phyloP scores from a whole-genome alignment of 2,329 filamentous ascomycete genomes.

The Aureobasidium pullulans region DNA sequence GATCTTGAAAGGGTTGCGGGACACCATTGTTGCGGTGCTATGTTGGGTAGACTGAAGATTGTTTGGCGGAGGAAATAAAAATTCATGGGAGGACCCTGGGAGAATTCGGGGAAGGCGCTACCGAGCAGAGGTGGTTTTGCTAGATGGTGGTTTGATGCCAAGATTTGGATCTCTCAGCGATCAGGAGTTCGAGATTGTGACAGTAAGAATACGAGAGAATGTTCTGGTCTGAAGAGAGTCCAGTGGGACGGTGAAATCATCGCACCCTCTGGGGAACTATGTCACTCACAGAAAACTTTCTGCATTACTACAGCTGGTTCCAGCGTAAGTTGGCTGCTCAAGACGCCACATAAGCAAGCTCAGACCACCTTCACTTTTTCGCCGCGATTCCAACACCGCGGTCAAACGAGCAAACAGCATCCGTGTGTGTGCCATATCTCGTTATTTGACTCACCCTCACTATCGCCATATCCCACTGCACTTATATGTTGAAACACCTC shows the following conservation, averaged over 20 bases:
- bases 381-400: neutral
- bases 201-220: too few species aligned
- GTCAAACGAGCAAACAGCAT: neutral
- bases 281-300: too few species aligned
- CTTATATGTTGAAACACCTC: conserved; percentile 8
- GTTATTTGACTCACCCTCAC: neutral
- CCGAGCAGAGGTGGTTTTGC: neutral
- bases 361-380: neutral
- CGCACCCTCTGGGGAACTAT: too few species aligned
- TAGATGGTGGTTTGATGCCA: too few species aligned
- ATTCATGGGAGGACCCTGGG: neutral
- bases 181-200: too few species aligned
- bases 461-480: neutral
- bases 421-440: neutral
- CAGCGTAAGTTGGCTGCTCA: too few species aligned
- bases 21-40: conserved; percentile 8
- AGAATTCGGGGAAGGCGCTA: neutral
- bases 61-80: neutral
- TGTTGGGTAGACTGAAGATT: neutral
- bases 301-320: too few species aligned
- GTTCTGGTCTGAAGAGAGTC: too few species aligned
- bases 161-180: too few species aligned
- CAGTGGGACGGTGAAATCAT: too few species aligned
- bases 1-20: conserved; percentile 26
- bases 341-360: neutral